These are phyloP conservation scores for Penstemon newberryi DNA, from an alignment of 257 asterid species.

Conservation along the genomic window DNA sequence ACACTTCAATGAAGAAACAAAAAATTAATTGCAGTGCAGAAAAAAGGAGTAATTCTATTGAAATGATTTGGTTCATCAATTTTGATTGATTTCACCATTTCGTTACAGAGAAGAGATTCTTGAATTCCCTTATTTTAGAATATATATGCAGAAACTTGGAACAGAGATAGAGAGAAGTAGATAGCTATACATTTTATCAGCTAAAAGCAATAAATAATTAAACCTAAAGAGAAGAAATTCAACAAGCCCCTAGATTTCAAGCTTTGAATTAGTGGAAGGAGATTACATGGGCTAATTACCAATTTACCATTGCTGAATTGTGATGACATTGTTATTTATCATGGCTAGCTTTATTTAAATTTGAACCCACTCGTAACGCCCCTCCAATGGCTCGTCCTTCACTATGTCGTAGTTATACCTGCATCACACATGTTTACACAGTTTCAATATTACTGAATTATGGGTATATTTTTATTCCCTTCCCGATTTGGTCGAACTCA, in stretches of 20 bases:
- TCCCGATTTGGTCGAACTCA: too few relatives aligned
- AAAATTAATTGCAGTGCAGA: not conserved
- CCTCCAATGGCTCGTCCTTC: constrained; percentile 57
- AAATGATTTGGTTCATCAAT: constrained; percentile 6
- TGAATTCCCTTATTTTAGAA: not conserved
- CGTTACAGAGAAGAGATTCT: not conserved
- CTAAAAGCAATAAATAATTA: constrained; percentile 9
- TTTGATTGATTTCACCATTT: not conserved
- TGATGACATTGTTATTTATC: constrained; percentile 21
- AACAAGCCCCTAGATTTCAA: constrained; percentile 9
- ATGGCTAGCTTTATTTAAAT: constrained; percentile 34
- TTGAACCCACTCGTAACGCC: constrained; percentile 59
- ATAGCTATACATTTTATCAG: constrained; percentile 22
- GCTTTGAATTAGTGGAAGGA: constrained; percentile 31
- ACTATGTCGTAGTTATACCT: constrained; percentile 66
- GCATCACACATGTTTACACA: constrained; percentile 10
- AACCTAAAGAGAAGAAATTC: constrained; percentile 21
- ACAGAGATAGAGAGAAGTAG: constrained; percentile 3
- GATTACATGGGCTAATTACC: constrained; percentile 14
- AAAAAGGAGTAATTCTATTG: constrained; percentile 11
- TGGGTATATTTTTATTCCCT: not conserved
- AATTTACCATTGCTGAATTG: not conserved
- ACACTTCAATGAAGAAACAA: not conserved
- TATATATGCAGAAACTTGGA: constrained; percentile 10
- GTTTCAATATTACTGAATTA: constrained; percentile 3